Conservation (phyloP, 2,329 filamentous ascomycete genomes). For the Trichoderma koningiopsis region DNA sequence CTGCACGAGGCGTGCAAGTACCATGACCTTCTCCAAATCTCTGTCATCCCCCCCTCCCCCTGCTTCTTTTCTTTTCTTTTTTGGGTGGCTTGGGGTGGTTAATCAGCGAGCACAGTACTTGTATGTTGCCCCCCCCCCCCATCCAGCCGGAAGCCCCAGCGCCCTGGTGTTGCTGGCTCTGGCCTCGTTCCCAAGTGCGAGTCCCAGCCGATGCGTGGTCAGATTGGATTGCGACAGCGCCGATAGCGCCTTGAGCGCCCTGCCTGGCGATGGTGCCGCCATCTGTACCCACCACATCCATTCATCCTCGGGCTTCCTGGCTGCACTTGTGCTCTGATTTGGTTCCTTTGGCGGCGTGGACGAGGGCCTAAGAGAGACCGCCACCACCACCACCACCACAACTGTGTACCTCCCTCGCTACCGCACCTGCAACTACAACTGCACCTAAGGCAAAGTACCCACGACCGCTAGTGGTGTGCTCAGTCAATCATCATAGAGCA, state of each 20-base stretch:
- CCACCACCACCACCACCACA: background rate
- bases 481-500: background rate
- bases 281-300: conserved; percentile 12
- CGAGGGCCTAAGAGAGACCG: background rate
- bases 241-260: conserved; percentile 18
- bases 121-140: conserved; percentile 17
- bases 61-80: background rate
- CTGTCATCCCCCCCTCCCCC: background rate
- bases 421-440: background rate
- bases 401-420: background rate
- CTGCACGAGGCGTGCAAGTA: conserved; percentile 9
- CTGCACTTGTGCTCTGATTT: background rate
- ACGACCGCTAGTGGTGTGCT: background rate
- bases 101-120: conserved; percentile 9
- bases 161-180: conserved; percentile 9
- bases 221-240: conserved; percentile 19
- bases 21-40: conserved; percentile 12
- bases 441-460: background rate
- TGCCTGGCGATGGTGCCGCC: conserved; percentile 7
- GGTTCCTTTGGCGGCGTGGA: background rate
- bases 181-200: background rate
- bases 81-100: conserved; percentile 14
- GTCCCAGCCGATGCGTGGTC: conserved; percentile 19
- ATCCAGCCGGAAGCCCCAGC: conserved; percentile 16
- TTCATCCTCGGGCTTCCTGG: background rate